Percentiles rank a stretch among this genome's conserved stretches.
Evolutionary conservation across 441 rosid species (phyloP).

Genomic region (Populus trichocarpa): DNA sequence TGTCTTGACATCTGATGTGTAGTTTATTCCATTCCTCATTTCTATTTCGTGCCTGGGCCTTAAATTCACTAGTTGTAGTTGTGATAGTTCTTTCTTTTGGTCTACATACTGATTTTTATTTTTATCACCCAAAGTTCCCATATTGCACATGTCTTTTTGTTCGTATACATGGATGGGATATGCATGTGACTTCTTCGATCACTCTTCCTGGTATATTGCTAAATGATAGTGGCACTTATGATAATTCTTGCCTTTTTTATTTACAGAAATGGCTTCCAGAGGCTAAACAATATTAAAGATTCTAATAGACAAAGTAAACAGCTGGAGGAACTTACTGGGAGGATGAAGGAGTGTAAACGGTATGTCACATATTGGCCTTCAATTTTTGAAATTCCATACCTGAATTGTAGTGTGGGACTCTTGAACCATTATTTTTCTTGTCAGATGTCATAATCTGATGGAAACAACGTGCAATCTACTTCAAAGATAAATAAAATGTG

Average conservation of each 20-base stretch:
- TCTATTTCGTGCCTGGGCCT: neutral
- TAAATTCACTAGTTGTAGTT: neutral
- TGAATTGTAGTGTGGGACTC: neutral
- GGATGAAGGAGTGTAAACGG: constrained; percentile 98
- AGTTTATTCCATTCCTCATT: neutral
- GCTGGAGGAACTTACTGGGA: constrained; percentile 87
- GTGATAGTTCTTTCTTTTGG: neutral
- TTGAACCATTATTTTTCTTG: neutral
- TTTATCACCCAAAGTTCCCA: neutral
- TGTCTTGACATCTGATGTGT: neutral
- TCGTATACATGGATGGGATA: neutral
- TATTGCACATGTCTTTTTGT: neutral
- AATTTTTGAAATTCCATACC: neutral
- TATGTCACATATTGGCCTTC: constrained; percentile 5
- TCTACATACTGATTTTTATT: neutral
- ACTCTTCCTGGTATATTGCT: neutral
- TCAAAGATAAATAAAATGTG: neutral
- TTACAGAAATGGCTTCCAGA: constrained; percentile 91
- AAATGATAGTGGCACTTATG: neutral
- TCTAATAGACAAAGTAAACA: constrained; percentile 85
- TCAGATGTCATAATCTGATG: neutral
- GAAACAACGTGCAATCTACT: neutral
- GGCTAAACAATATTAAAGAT: constrained; percentile 93
- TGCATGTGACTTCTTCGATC: neutral
- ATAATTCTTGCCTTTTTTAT: neutral